Percentiles rank a stretch among this genome's conserved stretches.
Conservation (phyloP, 495 filamentous ascomycete genomes). For the Podospora fimiseda region DNA sequence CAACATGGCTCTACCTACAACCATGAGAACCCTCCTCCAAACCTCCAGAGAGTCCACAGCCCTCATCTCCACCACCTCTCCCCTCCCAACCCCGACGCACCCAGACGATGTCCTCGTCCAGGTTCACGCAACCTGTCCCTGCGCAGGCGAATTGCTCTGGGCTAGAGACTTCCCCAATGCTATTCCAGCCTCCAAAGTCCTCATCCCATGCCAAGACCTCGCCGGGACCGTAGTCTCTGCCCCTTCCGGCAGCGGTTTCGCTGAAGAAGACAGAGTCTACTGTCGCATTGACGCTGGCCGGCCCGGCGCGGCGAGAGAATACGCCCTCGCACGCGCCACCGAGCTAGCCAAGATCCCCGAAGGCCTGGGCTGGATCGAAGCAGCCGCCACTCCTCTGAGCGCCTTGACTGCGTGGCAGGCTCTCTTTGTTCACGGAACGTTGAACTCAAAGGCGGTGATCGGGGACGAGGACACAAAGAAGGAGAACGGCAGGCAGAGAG, state of each 20-base stretch:
- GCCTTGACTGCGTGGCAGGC: conserved; percentile 58
- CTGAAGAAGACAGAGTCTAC: conserved; percentile 53
- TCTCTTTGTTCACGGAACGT: conserved; percentile 39
- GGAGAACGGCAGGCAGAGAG: conserved; percentile 45
- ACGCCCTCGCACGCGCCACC: conserved; percentile 31
- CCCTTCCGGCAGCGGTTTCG: conserved; percentile 46
- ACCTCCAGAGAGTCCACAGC: conserved; percentile 15
- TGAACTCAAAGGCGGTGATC: conserved; percentile 19
- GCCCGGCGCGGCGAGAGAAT: conserved; percentile 54
- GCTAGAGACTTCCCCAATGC: conserved; percentile 36
- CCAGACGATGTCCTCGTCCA: conserved; percentile 54
- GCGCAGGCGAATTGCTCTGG: conserved; percentile 49
- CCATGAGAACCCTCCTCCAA: conserved; percentile 30
- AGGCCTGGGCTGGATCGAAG: conserved; percentile 47
- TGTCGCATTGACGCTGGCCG: conserved; percentile 41
- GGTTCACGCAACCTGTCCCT: conserved; percentile 51
- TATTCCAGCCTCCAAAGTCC: conserved; percentile 33
- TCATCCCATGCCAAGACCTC: conserved; percentile 51
- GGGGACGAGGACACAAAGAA: conserved; percentile 36
- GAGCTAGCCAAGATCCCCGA: conserved; percentile 43
- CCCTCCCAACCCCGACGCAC: conserved; percentile 22
- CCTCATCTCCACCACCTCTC: conserved; percentile 19
- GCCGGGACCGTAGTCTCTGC: conserved; percentile 35
- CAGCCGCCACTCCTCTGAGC: conserved; percentile 51
- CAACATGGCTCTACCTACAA: conserved; percentile 15